phyloP scores from a whole-genome alignment of 2,329 filamentous ascomycete species.

The Trichoderma sp. region DNA sequence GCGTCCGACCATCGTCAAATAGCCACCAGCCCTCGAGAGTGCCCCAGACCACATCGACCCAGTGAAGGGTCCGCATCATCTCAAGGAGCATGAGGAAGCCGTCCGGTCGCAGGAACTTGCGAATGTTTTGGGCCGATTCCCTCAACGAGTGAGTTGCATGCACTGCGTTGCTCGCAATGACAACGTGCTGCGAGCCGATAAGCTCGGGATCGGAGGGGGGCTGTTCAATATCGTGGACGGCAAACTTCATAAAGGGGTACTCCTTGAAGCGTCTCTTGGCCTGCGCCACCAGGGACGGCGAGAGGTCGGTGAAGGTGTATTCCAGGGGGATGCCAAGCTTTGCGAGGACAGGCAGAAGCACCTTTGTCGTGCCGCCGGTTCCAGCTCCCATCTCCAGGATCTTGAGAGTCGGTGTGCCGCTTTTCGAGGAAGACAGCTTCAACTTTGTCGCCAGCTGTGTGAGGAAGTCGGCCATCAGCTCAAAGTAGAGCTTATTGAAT shows the following conservation, averaged over 20 bases:
- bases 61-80: conserved; percentile 30
- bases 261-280: conserved; percentile 25
- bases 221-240: conserved; percentile 16
- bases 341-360: conserved; percentile 37
- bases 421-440: neutral
- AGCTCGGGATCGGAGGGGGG: conserved; percentile 24
- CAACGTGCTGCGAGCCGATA: conserved; percentile 35
- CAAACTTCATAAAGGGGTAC: conserved; percentile 29
- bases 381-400: conserved; percentile 38
- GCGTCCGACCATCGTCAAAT: conserved; percentile 30
- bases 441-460: conserved; percentile 16
- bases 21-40: conserved; percentile 44
- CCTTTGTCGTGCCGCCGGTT: conserved; percentile 42
- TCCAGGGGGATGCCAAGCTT: conserved; percentile 35
- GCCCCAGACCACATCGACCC: conserved; percentile 41
- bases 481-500: conserved; percentile 40
- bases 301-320: conserved; percentile 47
- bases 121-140: conserved; percentile 31
- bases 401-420: conserved; percentile 29
- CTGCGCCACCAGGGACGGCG: conserved; percentile 30
- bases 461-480: conserved; percentile 42
- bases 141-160: conserved; percentile 39
- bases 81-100: conserved; percentile 31
- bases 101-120: conserved; percentile 27
- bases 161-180: conserved; percentile 42